phyloP scores from a whole-genome alignment of 495 filamentous ascomycete species.

The Penicillium desertorum region DNA sequence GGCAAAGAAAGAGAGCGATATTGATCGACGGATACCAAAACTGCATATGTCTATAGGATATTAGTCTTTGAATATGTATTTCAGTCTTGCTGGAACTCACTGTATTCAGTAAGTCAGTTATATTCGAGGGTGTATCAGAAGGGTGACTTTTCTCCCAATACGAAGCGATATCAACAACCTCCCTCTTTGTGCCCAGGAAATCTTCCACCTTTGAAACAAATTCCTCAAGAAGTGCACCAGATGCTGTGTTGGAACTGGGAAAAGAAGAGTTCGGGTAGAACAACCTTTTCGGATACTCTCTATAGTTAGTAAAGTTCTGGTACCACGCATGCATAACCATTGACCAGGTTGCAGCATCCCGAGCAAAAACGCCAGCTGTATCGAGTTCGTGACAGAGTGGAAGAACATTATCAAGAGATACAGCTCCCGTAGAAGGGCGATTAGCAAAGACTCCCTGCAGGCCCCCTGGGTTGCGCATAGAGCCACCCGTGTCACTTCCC shows the following conservation, averaged over 20 bases:
- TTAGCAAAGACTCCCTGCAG: constrained; percentile 40
- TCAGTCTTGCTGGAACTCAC: neutral
- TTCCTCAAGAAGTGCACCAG: constrained; percentile 31
- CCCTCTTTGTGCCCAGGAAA: constrained; percentile 38
- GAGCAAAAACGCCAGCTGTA: constrained; percentile 49
- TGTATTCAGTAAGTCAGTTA: constrained; percentile 14
- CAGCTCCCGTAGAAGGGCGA: constrained; percentile 25
- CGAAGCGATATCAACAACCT: constrained; percentile 34
- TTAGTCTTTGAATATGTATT: neutral
- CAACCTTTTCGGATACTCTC: constrained; percentile 47
- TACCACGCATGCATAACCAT: constrained; percentile 47
- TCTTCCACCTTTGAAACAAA: constrained; percentile 43
- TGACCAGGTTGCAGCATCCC: constrained; percentile 49
- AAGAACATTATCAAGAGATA: constrained; percentile 38
- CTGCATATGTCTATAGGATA: constrained; percentile 44
- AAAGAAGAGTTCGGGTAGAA: constrained; percentile 30
- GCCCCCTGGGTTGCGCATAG: constrained; percentile 37
- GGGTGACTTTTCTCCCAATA: constrained; percentile 45
- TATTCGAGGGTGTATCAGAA: constrained; percentile 33
- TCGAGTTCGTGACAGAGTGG: constrained; percentile 46
- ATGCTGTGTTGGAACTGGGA: constrained; percentile 21
- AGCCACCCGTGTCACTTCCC: constrained; percentile 50
- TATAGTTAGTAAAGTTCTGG: constrained; percentile 41
- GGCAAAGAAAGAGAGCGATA: constrained; percentile 46
- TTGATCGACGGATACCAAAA: constrained; percentile 53